These are phyloP conservation scores for Spizellomyces punctatus DNA, from an alignment of 192 early-diverging fungal genomes.

Conservation along the genomic window DNA sequence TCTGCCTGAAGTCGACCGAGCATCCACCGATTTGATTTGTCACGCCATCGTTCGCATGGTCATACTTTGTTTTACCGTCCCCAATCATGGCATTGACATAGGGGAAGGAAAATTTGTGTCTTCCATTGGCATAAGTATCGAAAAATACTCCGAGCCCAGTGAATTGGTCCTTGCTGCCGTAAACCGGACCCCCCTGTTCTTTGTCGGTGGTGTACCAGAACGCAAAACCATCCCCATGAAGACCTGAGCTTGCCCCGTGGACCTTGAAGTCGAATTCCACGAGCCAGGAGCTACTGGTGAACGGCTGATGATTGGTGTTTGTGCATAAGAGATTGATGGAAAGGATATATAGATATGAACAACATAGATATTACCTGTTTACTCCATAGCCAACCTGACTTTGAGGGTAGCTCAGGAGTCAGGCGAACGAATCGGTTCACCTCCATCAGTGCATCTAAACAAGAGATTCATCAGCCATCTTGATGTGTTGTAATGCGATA, in stretches of 20 bases:
- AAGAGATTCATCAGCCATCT: not conserved
- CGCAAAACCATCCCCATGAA: constrained; percentile 96
- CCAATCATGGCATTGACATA: constrained; percentile 92
- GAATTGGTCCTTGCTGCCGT: constrained; percentile 56
- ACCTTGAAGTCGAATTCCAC: constrained; percentile 95
- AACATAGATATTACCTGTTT: constrained; percentile 31
- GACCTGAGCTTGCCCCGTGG: constrained; percentile 66
- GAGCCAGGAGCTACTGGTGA: constrained; percentile 70
- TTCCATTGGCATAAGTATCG: constrained; percentile 91
- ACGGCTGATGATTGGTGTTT: constrained; percentile 45
- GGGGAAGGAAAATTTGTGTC: constrained; percentile 76
- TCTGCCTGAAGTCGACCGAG: constrained; percentile 74
- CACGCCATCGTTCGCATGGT: constrained; percentile 83
- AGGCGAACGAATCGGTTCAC: constrained; percentile 84
- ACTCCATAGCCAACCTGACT: constrained; percentile 83
- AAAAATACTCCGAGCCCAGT: constrained; percentile 94
- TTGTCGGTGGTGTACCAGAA: constrained; percentile 87
- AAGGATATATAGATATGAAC: not conserved
- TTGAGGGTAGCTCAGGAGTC: constrained; percentile 78
- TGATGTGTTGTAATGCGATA: not conserved
- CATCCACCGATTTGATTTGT: constrained; percentile 56
- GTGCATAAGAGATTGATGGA: not conserved
- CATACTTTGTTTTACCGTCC: constrained; percentile 87
- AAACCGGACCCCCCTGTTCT: constrained; percentile 35
- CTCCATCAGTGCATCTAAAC: constrained; percentile 78